Conservation (phyloP, 495 filamentous ascomycete species). For the Neurospora terricola region DNA sequence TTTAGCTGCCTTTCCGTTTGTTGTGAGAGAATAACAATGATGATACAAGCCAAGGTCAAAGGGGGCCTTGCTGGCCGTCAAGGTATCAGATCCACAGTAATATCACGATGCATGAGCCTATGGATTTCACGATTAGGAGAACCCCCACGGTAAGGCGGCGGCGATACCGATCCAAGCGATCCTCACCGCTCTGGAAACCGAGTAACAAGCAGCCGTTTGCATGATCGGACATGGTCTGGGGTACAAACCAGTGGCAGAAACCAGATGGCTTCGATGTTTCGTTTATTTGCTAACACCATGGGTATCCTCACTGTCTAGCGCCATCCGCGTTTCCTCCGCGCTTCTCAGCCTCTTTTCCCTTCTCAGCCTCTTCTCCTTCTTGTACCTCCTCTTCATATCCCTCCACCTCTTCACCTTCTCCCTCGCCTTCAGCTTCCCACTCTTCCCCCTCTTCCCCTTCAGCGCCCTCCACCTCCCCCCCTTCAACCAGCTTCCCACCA, state of each 20-base stretch:
- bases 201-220: background rate
- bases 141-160: background rate
- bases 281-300: background rate
- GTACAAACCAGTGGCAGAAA: background rate
- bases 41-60: background rate
- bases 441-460: background rate
- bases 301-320: background rate
- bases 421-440: too few relatives aligned
- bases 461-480: background rate
- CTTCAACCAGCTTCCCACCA: background rate
- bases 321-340: background rate
- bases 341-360: background rate
- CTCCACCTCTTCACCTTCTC: background rate
- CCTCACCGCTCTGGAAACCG: background rate
- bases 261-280: background rate
- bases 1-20: background rate
- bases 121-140: background rate
- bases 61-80: background rate
- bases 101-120: background rate
- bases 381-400: slow-evolving; percentile 3
- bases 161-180: background rate
- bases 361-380: background rate
- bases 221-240: background rate
- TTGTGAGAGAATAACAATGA: background rate
- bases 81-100: background rate